phyloP scores from a whole-genome alignment of 106 monocot genomes.

The Gastrodia elata region DNA sequence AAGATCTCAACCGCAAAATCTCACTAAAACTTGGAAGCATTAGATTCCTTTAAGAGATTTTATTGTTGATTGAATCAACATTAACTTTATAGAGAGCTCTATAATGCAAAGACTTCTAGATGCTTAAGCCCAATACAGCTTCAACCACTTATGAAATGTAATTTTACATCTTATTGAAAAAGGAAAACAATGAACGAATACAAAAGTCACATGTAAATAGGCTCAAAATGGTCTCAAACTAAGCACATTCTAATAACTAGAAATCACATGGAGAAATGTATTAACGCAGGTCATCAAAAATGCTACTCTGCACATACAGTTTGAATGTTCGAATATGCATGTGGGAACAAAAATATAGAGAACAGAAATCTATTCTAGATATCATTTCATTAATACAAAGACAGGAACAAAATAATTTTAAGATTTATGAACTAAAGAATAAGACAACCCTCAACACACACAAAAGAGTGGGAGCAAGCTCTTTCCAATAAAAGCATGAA shows the following conservation, averaged over 20 bases:
- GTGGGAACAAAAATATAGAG: too few species aligned
- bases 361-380: too few species aligned
- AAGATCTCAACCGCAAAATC: background rate
- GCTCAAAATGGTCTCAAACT: background rate
- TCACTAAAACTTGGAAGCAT: background rate
- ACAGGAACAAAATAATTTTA: too few species aligned
- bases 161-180: background rate
- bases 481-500: too few species aligned
- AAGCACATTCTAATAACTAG: background rate
- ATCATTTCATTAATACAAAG: too few species aligned
- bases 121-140: background rate
- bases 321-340: too few species aligned
- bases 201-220: background rate
- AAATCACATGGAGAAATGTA: background rate
- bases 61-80: background rate
- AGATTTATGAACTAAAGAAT: too few species aligned
- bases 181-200: background rate
- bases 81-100: background rate
- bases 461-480: too few species aligned
- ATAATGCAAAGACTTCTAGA: background rate
- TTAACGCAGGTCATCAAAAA: background rate
- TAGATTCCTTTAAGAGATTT: background rate
- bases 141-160: background rate
- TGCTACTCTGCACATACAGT: too few species aligned
- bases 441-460: too few species aligned